phyloP scores from a whole-genome alignment of 2,329 filamentous ascomycete genomes.

The Emmonsiellopsis sp. region DNA sequence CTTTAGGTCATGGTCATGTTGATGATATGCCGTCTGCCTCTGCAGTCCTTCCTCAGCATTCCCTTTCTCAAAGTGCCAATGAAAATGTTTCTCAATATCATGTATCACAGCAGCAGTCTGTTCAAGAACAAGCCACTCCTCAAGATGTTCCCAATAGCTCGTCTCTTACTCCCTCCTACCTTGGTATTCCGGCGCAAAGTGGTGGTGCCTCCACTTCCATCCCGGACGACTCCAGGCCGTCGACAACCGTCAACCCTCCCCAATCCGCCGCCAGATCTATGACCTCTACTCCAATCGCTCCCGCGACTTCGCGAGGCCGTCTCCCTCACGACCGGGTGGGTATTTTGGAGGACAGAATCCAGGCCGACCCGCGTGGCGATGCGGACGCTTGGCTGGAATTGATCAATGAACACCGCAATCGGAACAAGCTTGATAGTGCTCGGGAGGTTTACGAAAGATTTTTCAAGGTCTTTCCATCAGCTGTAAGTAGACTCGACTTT shows the following conservation, averaged over 20 bases:
- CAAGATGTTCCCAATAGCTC: conserved; percentile 45
- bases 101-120: conserved; percentile 53
- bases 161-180: conserved; percentile 36
- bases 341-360: conserved; percentile 80
- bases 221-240: conserved; percentile 18
- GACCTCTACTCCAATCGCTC: conserved; percentile 34
- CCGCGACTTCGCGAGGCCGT: conserved; percentile 42
- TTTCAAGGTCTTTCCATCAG: conserved; percentile 76
- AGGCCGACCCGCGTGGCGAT: conserved; percentile 86
- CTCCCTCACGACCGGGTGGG: conserved; percentile 65
- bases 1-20: conserved; percentile 36
- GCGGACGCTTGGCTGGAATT: conserved; percentile 84
- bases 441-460: conserved; percentile 78
- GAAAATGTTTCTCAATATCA: conserved; percentile 47
- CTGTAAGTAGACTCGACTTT: conserved; percentile 54
- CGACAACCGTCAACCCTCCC: conserved; percentile 11
- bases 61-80: conserved; percentile 48
- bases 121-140: conserved; percentile 38
- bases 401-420: conserved; percentile 74
- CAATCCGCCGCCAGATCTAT: conserved; percentile 29
- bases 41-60: conserved; percentile 44
- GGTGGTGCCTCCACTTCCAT: conserved; percentile 28
- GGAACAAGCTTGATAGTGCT: conserved; percentile 72
- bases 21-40: conserved; percentile 38
- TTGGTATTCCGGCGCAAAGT: conserved; percentile 38